Base-by-base conservation (phyloP, 2,329 filamentous ascomycete species). In the Leptographium flavum region DNA sequence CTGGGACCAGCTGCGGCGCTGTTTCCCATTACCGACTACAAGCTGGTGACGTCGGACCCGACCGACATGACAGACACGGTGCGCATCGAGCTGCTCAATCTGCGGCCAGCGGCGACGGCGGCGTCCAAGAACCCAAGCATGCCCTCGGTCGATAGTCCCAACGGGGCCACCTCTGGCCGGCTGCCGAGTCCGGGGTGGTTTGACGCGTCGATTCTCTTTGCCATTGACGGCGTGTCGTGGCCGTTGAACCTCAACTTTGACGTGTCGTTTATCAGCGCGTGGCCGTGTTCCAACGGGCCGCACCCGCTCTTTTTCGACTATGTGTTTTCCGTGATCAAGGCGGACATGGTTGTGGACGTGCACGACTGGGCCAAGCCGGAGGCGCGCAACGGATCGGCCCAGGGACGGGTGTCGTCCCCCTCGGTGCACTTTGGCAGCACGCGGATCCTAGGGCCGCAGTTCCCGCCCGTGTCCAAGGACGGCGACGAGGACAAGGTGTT, bases 261-360 rank as follows among this genome's bases (percentile, higher is more conserved):
- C 53, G 77, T 83, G 9, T 72, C 67, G n/a, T 83, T 81, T 56
- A 65, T 83, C 42, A 67, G 65, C n/a, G 76, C 76, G 2, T 80
- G 74, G 68, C 76, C 79, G 7, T 83, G 79, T 58, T 67, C 68
- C 0, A 66, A 69, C 23, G 77, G 77, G 0, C 79, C 79, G 13
- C 79, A 83, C 58, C 77, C 80, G 7, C 68, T 87, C 6, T 87
- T 83, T 60, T 81, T 79, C 57, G 81, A 85, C 57, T 87, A 85
- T 56, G 63, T 68, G 5, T 79, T 77, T 56, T 68, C 68, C 42
- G 60, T 67, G 1, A 70, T 81, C 33, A 68, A 70, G 44, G 78
- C 74, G 1, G 79, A 85, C 54, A 71, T 81, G 51, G 67, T 87
- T 4, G 71, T 84, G 17, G 68, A 71, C 32, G 71, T 86, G 39